These are phyloP conservation scores for Penicillium paxilli DNA, from an alignment of 495 filamentous ascomycete species.

Conservation along the genomic window DNA sequence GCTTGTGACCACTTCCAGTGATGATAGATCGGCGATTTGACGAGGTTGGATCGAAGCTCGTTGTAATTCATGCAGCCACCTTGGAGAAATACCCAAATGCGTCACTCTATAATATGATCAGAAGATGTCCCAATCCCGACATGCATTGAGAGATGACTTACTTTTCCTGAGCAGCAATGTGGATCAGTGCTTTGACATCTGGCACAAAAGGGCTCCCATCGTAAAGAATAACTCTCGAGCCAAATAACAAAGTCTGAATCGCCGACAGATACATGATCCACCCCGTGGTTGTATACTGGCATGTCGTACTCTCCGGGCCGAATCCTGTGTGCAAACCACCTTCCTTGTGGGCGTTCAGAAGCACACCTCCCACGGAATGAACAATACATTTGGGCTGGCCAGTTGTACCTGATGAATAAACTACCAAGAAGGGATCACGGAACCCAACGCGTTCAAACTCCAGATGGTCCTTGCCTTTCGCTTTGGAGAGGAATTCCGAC, in stretches of 20 bases:
- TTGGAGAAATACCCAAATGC: constrained; percentile 68
- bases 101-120: constrained; percentile 36
- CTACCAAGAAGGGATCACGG: constrained; percentile 66
- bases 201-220: constrained; percentile 78
- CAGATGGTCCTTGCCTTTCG: constrained; percentile 31
- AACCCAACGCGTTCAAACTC: constrained; percentile 56
- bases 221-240: constrained; percentile 63
- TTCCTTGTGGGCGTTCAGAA: constrained; percentile 56
- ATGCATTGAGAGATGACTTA: constrained; percentile 21
- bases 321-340: constrained; percentile 57
- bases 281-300: constrained; percentile 67
- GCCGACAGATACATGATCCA: constrained; percentile 83
- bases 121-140: not conserved
- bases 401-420: constrained; percentile 77
- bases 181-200: constrained; percentile 57
- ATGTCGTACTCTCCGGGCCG: constrained; percentile 42
- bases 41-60: constrained; percentile 59
- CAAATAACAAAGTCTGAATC: constrained; percentile 52
- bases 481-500: constrained; percentile 49
- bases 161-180: constrained; percentile 58
- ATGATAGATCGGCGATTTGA: constrained; percentile 59
- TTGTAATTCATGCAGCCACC: constrained; percentile 69
- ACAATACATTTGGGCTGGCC: constrained; percentile 83
- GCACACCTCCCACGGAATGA: constrained; percentile 41
- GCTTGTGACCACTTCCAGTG: constrained; percentile 57